Base-by-base conservation (phyloP, 2,329 filamentous ascomycete species). In the Cladophialophora immunda region DNA sequence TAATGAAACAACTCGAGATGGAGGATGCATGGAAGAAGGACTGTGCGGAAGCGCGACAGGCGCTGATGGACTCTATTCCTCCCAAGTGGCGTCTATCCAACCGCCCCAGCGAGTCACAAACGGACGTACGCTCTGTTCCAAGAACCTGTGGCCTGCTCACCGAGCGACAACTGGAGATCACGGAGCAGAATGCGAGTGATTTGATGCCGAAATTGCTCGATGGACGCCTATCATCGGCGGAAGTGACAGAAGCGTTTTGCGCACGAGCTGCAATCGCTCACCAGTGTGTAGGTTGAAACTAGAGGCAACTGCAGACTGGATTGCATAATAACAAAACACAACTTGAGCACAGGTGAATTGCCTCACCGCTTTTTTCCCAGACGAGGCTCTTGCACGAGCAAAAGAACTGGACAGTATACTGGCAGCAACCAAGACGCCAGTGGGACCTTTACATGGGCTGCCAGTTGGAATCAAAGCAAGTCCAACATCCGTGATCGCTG, bases 191-290 rank as follows among this genome's bases (percentile, higher is more conserved):
- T 4, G 77, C 84, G n/a, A 79, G 81, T 62, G 67, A 71, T 1
- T 77, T 87, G 1, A 70, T 82, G 1, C 68, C 74, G 15, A 74
- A 75, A 54, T 76, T 88, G 27, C 78, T 81, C 4, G 77, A 76
- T 3, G 81, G 82, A 7, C 75, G 80, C 57, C 72, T 84, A n/a
- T 81, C 78, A 13, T 78, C 81, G 32, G 77, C 76, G 0, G 73
- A 78, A 17, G 83, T 88, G 2, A 81, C 80, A 2, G 82, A 79
- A 41, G 86, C 86, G 1, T 89, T 88, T 73, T 77, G 87, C 53
- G 79, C 83, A 53, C 78, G 86, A 47, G 86, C 86, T 17, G 84
- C 75, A 6, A 75, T 88, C 22, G 85, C 86, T 1, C 68, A 70
- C 52, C 65, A 70, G 47, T 60, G 57, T 38, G 68, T 65, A 61